Evolutionary conservation across 1,284 basidiomycete species (phyloP).

Genomic region (Moniliophthora roreri): DNA sequence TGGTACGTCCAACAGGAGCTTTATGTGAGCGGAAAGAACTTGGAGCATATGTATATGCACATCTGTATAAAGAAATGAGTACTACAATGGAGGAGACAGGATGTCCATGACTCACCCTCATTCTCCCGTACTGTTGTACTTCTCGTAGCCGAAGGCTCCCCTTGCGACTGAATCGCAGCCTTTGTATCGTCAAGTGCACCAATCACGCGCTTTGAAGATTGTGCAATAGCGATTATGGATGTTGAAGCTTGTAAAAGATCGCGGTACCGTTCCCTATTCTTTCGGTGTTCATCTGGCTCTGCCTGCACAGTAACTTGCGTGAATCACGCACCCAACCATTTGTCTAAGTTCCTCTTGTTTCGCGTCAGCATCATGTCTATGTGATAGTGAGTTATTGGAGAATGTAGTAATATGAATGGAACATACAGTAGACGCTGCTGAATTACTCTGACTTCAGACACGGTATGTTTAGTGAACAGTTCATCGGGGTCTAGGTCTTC

Average conservation of each 20-base stretch:
- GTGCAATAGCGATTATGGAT: conserved; percentile 77
- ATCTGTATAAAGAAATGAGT: conserved; percentile 40
- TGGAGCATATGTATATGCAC: conserved; percentile 69
- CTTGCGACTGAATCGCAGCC: conserved; percentile 47
- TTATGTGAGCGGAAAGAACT: conserved; percentile 82
- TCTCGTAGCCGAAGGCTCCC: conserved; percentile 41
- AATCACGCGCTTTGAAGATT: conserved; percentile 63
- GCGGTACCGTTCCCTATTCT: conserved; percentile 88
- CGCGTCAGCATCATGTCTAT: conserved; percentile 81
- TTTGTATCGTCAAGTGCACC: conserved; percentile 61
- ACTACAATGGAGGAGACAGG: not conserved
- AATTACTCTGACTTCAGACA: conserved; percentile 72
- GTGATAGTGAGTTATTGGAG: conserved; percentile 7
- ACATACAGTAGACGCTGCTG: conserved; percentile 71
- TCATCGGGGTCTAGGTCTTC: conserved; percentile 71
- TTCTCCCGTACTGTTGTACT: conserved; percentile 39
- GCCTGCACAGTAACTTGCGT: conserved; percentile 4
- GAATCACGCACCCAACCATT: conserved; percentile 88
- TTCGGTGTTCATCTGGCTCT: conserved; percentile 43
- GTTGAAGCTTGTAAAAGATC: conserved; percentile 90
- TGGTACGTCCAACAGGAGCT: conserved; percentile 83
- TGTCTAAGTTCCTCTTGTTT: conserved; percentile 90
- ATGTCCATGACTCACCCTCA: conserved; percentile 40
- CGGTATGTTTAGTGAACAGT: conserved; percentile 71
- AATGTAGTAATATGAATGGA: conserved; percentile 1